Evolutionary conservation across 2,329 filamentous ascomycete genomes (phyloP).

Genomic region (Ophiostoma sp.): DNA sequence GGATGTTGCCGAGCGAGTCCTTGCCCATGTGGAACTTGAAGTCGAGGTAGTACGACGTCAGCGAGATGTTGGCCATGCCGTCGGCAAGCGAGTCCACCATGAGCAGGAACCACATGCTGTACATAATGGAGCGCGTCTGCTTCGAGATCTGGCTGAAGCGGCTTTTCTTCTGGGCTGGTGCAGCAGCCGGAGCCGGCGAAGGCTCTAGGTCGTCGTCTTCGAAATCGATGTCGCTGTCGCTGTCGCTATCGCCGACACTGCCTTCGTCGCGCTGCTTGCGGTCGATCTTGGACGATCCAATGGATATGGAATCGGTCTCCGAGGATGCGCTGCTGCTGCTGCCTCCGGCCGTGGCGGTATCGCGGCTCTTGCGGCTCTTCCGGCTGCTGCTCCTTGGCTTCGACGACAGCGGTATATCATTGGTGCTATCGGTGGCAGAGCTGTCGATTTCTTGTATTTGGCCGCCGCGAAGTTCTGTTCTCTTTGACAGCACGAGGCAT

Average conservation of each 20-base stretch:
- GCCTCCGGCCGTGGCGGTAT: not conserved
- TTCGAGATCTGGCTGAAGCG: conserved; percentile 52
- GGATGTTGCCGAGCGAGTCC: conserved; percentile 54
- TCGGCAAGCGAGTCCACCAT: conserved; percentile 60
- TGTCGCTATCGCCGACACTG: not conserved
- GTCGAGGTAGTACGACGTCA: conserved; percentile 56
- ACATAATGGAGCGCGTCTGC: conserved; percentile 54
- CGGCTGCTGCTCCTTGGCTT: not conserved
- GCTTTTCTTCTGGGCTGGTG: conserved; percentile 30
- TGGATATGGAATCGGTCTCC: not conserved
- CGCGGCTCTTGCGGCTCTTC: not conserved
- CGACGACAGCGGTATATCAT: conserved; percentile 21
- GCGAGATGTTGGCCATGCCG: conserved; percentile 55
- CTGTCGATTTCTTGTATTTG: conserved; percentile 27
- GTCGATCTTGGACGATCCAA: not conserved
- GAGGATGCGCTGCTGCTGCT: conserved; percentile 9
- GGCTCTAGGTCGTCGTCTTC: conserved; percentile 20
- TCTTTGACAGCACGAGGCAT: conserved; percentile 42
- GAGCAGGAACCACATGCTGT: conserved; percentile 59
- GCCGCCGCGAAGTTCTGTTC: conserved; percentile 43
- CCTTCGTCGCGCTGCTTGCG: not conserved
- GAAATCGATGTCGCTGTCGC: not conserved
- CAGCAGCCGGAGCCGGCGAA: conserved; percentile 25
- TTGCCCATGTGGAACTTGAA: conserved; percentile 51
- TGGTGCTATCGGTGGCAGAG: conserved; percentile 18